Evolutionary conservation across 2,329 filamentous ascomycete species (phyloP), one percentile per base, ranked within the genome.

Genomic region (Sarocladium oryzae): DNA sequence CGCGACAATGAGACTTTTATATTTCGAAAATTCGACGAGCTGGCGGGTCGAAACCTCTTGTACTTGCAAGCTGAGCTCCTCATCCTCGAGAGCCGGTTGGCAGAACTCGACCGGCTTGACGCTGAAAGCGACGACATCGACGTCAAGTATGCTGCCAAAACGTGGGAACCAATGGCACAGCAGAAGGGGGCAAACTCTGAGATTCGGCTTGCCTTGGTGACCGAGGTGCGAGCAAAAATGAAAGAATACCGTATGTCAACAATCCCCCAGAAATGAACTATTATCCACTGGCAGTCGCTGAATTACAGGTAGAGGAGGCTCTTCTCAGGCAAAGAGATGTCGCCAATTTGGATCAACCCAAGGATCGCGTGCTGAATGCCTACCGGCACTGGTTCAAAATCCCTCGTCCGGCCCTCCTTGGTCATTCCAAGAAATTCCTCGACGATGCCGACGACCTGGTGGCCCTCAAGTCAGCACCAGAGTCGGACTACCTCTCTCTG

Each of bases 1-100:
- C 11, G n/a, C 8, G 51, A 52, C 28, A 16, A 26, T 15, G 32
- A 41, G 21, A 49, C 51, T 4, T 41, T 33, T 21, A 49, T 52
- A 7, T 49, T 52, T 24, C 37, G 43, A 7, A 43, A 35, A 16
- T 52, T 52, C 24, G 43, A 52, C 4, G n/a, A 24, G 30, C 43
- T 52, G n/a, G 33, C 51, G 10, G 51, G 41, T 10, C 16, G 41
- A 21, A 49, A 43, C 7, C 33, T 52, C 6, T 26, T 52, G n/a
- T 49, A 49, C 28, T 18, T 52, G 15, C 41, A 52, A 26, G 24
- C 11, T 24, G 51, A 49, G 35, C 23, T 52, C 7, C n/a, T 33
- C 9, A 41, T 21, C 11, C 20, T 52, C 5, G 41, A 52, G 43
- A 35, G 26, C 13, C 10, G 16, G 16, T 28, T 48, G 4, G 18